Conservation (phyloP, 148 eudicot species). For the Dianthus caryophyllus region DNA sequence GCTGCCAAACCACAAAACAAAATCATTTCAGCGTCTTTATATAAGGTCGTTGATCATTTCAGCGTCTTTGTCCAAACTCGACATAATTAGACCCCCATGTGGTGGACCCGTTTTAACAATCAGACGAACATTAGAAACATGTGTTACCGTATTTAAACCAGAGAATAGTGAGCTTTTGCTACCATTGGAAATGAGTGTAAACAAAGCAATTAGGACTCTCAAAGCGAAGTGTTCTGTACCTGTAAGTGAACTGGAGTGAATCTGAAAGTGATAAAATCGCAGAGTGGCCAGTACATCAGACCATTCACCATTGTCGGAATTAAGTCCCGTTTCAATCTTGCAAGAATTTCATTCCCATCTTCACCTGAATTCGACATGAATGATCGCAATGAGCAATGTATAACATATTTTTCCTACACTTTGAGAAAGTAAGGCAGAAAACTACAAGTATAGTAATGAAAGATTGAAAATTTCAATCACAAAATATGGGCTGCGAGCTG, state of each 20-base stretch:
- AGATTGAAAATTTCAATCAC: neutral
- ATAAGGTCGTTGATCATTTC: too few relatives aligned
- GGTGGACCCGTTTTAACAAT: too few relatives aligned
- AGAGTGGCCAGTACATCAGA: conserved; percentile 83
- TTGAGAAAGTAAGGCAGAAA: neutral
- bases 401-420: neutral
- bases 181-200: too few relatives aligned
- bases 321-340: conserved; percentile 74
- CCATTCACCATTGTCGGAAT: conserved; percentile 78
- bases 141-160: too few relatives aligned
- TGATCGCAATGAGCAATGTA: neutral
- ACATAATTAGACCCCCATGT: too few relatives aligned
- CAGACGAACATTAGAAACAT: too few relatives aligned
- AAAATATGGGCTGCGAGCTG: neutral
- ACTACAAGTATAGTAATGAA: neutral
- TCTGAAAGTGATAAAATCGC: conserved; percentile 89
- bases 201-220: too few relatives aligned
- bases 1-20: conserved; percentile 39
- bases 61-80: too few relatives aligned
- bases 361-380: conserved; percentile 48
- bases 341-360: conserved; percentile 49
- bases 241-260: conserved; percentile 87
- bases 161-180: too few relatives aligned
- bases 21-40: too few relatives aligned
- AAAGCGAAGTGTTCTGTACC: conserved; percentile 37